phyloP scores from a whole-genome alignment of 2,329 filamentous ascomycete genomes.

The Rutstroemia sp. region DNA sequence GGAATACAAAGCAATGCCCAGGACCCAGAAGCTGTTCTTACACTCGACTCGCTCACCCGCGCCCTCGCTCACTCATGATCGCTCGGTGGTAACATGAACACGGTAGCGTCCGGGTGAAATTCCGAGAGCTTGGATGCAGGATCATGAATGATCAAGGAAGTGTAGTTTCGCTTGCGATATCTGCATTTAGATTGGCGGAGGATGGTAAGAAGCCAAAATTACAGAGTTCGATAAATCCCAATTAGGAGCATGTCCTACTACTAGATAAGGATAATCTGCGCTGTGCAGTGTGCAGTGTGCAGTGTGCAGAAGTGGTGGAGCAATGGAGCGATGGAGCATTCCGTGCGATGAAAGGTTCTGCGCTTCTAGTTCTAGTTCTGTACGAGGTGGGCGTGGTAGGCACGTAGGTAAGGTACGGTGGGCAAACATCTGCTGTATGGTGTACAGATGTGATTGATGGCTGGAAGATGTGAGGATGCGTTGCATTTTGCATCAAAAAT shows the following conservation, averaged over 20 bases:
- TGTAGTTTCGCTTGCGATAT: conserved; percentile 3
- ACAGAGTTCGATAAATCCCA: not conserved
- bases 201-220: not conserved
- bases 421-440: not conserved
- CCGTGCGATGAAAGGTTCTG: too few relatives aligned
- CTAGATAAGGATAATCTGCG: not conserved
- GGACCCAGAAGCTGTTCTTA: not conserved
- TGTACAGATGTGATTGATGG: not conserved
- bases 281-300: too few relatives aligned
- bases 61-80: not conserved
- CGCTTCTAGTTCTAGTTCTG: too few relatives aligned
- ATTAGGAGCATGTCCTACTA: not conserved
- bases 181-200: conserved; percentile 5
- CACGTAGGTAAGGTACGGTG: not conserved
- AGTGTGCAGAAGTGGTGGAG: too few relatives aligned
- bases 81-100: not conserved
- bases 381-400: too few relatives aligned
- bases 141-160: conserved; percentile 2
- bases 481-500: not conserved
- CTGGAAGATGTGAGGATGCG: not conserved
- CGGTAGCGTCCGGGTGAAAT: not conserved
- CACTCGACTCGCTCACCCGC: too few relatives aligned
- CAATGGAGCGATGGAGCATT: too few relatives aligned
- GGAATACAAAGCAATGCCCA: not conserved
- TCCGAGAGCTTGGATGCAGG: conserved; percentile 11